Evolutionary conservation across 192 early-diverging fungal species (phyloP), one percentile per base, ranked within the genome.

Genomic region (Entomortierella beljakovae): DNA sequence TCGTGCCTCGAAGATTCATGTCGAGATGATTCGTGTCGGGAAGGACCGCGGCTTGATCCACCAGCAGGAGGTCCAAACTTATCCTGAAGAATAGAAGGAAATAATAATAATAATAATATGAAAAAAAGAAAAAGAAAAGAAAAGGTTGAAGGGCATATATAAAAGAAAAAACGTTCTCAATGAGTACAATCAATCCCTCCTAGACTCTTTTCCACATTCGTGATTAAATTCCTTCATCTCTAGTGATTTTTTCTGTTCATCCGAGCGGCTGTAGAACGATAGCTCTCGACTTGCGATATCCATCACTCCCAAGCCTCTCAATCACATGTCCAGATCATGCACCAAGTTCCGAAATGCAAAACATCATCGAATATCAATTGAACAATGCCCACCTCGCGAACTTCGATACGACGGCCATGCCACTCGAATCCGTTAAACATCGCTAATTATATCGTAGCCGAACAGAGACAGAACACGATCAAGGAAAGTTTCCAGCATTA

Each of bases 401-500:
- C 94, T 91, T 93, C 91, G 68, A 96, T 80, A 59, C 84, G 81
- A 64, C 89, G 63, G 53, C 91, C 91, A 68, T 91, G 85, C 93
- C 90, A 92, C 55, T 94, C 92, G 80, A 88, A 91, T 55, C 91
- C 87, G 80, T 93, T 87, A 76, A 92, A 95, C 84, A 90, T 91
- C 16, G 89, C 94, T 95, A 82, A 48, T 50, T 37, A 33, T 6
- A 18, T 20, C n/a, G 23, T 23, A 28, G 26, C 29, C 57, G 16
- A 59, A 13, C n/a, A 37, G 6, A 28, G 26, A 13, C 57, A 25
- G 42, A 13, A 3, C 38, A 37, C 33, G 32, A 23, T 11, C 18
- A 25, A 6, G n/a, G 26, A 20, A 25, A 57, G 35, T 26, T 52
- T 49, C 57, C 34, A 59, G 22, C 8, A 20, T 15, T 6, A 2